Evolutionary conservation across 192 early-diverging fungal genomes (phyloP).

Genomic region (Geranomyces variabilis): DNA sequence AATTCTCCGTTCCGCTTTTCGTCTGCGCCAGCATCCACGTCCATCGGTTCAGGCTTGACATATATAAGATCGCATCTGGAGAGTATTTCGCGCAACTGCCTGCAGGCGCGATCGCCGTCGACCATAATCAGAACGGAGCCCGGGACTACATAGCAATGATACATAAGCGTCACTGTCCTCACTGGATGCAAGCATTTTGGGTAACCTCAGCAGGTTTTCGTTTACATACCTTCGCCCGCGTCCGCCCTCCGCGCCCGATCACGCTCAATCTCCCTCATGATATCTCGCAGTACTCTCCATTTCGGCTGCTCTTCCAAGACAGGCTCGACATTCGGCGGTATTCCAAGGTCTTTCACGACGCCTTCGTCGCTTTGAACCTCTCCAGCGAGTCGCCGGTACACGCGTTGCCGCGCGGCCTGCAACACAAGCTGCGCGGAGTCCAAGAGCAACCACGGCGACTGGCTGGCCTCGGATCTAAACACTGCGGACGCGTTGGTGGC

Average conservation of each 20-base stretch:
- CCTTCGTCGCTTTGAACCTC: background rate
- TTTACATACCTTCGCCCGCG: constrained; percentile 37
- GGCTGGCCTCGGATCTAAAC: constrained; percentile 35
- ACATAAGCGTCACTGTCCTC: background rate
- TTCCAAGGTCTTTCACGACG: constrained; percentile 19
- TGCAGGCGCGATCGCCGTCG: constrained; percentile 64
- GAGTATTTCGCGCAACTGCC: constrained; percentile 63
- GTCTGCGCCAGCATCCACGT: background rate
- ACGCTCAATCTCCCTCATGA: constrained; percentile 80
- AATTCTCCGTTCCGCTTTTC: background rate
- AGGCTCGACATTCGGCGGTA: constrained; percentile 71
- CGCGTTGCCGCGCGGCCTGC: constrained; percentile 57
- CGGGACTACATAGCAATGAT: constrained; percentile 13
- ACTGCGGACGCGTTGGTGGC: constrained; percentile 20
- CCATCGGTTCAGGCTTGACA: constrained; percentile 38
- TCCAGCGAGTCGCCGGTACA: constrained; percentile 43
- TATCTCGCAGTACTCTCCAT: constrained; percentile 72
- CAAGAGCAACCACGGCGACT: constrained; percentile 81
- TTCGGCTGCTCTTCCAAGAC: constrained; percentile 93
- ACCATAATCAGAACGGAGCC: constrained; percentile 74
- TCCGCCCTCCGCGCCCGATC: constrained; percentile 46
- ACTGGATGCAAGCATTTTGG: background rate
- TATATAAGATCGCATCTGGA: constrained; percentile 30
- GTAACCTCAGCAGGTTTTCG: too few relatives aligned
- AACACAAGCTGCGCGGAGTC: constrained; percentile 86